Percentiles rank a stretch among this genome's conserved stretches.
Conservation (phyloP, 2,329 filamentous ascomycete genomes). For the Talaromyces piceae region DNA sequence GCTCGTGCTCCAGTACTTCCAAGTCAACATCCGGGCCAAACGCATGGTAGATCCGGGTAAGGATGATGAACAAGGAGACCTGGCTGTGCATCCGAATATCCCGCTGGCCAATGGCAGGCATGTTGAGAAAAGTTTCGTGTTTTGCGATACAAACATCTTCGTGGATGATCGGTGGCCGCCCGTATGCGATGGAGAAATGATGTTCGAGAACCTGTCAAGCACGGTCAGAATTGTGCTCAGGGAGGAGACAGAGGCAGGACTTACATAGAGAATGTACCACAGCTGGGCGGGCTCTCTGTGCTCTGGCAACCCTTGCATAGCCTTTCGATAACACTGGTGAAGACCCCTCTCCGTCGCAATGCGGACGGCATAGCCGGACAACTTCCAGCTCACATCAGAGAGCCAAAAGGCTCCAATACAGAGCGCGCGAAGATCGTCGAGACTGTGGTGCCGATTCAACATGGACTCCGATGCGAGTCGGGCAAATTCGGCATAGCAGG, state of each 20-base stretch:
- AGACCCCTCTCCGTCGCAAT: constrained; percentile 38
- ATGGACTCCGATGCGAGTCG: constrained; percentile 47
- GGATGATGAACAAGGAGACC: constrained; percentile 38
- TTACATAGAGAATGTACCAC: constrained; percentile 39
- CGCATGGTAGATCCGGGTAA: constrained; percentile 38
- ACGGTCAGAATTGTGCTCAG: neutral
- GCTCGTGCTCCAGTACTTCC: constrained; percentile 34
- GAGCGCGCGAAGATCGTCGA: constrained; percentile 46
- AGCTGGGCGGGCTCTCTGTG: constrained; percentile 31
- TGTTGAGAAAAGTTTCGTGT: constrained; percentile 26
- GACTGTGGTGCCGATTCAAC: constrained; percentile 44
- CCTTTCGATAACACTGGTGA: constrained; percentile 37
- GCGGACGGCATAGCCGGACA: constrained; percentile 36
- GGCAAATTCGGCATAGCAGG: constrained; percentile 46
- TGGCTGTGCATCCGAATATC: constrained; percentile 35
- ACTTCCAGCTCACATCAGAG: constrained; percentile 45
- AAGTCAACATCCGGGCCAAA: constrained; percentile 38
- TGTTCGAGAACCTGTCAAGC: constrained; percentile 31
- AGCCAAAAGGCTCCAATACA: constrained; percentile 52
- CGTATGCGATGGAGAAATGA: constrained; percentile 39
- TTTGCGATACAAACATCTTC: constrained; percentile 32
- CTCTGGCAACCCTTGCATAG: constrained; percentile 29
- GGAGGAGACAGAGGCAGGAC: constrained; percentile 4
- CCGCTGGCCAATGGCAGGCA: constrained; percentile 24
- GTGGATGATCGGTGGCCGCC: constrained; percentile 37